Evolutionary conservation across 1,139 yeast genomes (phyloP).

Genomic region (Candida sanyaensis): DNA sequence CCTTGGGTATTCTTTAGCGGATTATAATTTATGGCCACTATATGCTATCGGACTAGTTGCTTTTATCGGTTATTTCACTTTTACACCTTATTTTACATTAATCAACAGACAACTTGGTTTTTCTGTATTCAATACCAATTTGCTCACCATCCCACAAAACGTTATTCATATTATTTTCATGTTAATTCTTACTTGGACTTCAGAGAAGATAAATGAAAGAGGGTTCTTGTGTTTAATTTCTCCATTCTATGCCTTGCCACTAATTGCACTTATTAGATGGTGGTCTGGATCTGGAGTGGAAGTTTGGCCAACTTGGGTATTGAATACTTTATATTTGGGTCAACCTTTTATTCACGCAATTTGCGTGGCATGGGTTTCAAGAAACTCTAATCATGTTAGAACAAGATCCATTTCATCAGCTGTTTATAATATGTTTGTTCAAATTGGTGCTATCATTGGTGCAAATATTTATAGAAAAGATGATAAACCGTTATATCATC

Average conservation of each 20-base stretch:
- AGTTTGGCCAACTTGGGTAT: slow-evolving; percentile 55
- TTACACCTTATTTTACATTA: too few species aligned
- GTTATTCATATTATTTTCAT: slow-evolving; percentile 33
- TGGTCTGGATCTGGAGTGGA: slow-evolving; percentile 51
- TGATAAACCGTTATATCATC: slow-evolving; percentile 59
- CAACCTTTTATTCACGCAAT: slow-evolving; percentile 55
- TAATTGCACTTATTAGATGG: slow-evolving; percentile 44
- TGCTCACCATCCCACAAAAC: too few species aligned
- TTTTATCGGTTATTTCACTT: too few species aligned
- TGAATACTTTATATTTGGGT: slow-evolving; percentile 49
- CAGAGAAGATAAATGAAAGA: slow-evolving; percentile 42
- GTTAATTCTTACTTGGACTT: slow-evolving; percentile 36
- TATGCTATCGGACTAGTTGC: too few species aligned
- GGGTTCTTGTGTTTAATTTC: slow-evolving; percentile 31
- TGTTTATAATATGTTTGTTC: slow-evolving; percentile 62
- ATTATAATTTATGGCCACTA: too few species aligned
- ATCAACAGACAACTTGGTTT: too few species aligned
- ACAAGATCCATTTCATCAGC: slow-evolving; percentile 59
- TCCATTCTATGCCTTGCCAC: slow-evolving; percentile 41
- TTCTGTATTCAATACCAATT: too few species aligned
- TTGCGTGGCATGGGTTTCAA: slow-evolving; percentile 62
- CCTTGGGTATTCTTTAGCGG: too few species aligned
- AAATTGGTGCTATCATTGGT: slow-evolving; percentile 52
- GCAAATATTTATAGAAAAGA: slow-evolving; percentile 55
- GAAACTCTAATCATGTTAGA: slow-evolving; percentile 60